These are phyloP conservation scores for Arachis hypogaea DNA, from an alignment of 306 rosid genomes.

Conservation along the genomic window DNA sequence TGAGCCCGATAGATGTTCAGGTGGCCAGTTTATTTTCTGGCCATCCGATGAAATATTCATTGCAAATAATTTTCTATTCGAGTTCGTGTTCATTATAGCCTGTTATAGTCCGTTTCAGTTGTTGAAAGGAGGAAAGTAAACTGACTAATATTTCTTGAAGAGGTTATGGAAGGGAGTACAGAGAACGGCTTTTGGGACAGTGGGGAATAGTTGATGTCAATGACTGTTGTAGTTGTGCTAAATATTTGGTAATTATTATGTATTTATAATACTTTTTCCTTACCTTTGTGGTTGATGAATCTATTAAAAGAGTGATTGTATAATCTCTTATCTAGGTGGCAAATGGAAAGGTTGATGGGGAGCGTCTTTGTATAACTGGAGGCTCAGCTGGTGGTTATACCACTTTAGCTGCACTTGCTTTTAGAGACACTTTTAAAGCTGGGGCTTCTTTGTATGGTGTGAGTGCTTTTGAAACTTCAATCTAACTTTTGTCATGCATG, in stretches of 20 bases:
- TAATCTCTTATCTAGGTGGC: slow-evolving; percentile 60
- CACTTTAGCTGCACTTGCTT: slow-evolving; percentile 92
- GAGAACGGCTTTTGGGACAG: slow-evolving; percentile 80
- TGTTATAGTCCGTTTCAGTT: not conserved
- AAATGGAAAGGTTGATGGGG: slow-evolving; percentile 77
- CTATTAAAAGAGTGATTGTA: slow-evolving; percentile 1
- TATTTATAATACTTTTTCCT: not conserved
- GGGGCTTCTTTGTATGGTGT: slow-evolving; percentile 96
- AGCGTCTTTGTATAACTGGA: slow-evolving; percentile 84
- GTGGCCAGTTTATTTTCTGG: not conserved
- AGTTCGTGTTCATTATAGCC: not conserved
- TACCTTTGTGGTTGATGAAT: slow-evolving; percentile 23
- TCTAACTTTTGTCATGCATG: not conserved
- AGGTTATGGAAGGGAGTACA: slow-evolving; percentile 93
- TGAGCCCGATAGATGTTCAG: not conserved
- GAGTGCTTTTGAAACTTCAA: slow-evolving; percentile 46
- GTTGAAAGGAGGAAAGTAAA: not conserved
- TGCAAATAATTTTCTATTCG: not conserved
- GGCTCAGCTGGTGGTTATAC: slow-evolving; percentile 99
- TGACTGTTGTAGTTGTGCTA: slow-evolving; percentile 96
- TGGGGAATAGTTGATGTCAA: slow-evolving; percentile 99
- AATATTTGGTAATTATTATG: slow-evolving; percentile 66
- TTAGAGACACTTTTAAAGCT: slow-evolving; percentile 72
- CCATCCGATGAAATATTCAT: not conserved
- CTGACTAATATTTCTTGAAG: slow-evolving; percentile 32